Conservation (phyloP, 169 alveolate species). For the Fabrea salina region DNA sequence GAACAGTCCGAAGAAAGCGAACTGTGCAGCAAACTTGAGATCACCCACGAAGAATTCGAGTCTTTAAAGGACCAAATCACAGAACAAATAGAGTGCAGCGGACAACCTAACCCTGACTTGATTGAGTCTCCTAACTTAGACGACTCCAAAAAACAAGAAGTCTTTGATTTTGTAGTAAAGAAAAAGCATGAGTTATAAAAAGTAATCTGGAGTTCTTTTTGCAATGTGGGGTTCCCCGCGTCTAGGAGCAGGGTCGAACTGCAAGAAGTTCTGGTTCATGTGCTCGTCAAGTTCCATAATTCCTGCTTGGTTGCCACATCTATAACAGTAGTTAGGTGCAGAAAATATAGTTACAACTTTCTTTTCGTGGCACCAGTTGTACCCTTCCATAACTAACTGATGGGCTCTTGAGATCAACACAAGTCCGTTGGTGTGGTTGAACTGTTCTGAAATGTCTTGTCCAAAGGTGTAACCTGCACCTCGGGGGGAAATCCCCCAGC, state of each 20-base stretch:
- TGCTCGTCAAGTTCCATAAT: conserved; percentile 94
- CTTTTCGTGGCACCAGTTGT: conserved; percentile 87
- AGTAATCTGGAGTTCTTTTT: conserved; percentile 31
- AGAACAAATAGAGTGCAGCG: conserved; percentile 4
- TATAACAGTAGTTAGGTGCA: conserved; percentile 96
- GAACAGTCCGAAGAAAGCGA: conserved; percentile 40
- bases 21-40: conserved; percentile 38
- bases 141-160: background rate
- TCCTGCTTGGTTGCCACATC: conserved; percentile 94
- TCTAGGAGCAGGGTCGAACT: conserved; percentile 90
- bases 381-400: conserved; percentile 94
- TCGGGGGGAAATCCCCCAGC: conserved; percentile 95
- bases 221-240: conserved; percentile 51
- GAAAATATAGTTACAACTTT: conserved; percentile 93
- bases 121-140: background rate
- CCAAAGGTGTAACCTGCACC: conserved; percentile 99
- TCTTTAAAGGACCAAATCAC: conserved; percentile 40
- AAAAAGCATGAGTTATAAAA: too few species aligned
- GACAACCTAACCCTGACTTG: background rate
- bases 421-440: conserved; percentile 89
- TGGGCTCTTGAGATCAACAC: conserved; percentile 95
- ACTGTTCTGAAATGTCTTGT: conserved; percentile 86
- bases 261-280: conserved; percentile 79
- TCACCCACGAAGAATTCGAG: conserved; percentile 49
- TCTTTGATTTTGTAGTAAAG: background rate